Evolutionary conservation across 1,139 yeast species (phyloP).

Genomic region (Diutina catenulata): DNA sequence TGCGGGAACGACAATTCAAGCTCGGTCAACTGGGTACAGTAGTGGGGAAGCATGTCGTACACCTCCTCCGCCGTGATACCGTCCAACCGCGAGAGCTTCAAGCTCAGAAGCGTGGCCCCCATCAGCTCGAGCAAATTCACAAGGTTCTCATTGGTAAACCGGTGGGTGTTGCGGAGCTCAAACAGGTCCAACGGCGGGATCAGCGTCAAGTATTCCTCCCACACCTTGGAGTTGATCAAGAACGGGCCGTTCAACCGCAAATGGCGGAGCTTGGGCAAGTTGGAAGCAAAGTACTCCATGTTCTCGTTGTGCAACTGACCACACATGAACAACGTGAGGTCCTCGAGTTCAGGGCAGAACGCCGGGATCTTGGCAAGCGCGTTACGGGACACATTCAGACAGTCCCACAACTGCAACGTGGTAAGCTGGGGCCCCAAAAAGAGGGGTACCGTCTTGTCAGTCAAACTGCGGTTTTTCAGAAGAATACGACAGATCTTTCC

Average conservation of each 20-base stretch:
- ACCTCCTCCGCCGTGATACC: slow-evolving; percentile 49
- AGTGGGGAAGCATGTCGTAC: slow-evolving; percentile 57
- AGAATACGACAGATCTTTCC: slow-evolving; percentile 62
- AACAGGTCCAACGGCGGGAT: slow-evolving; percentile 28
- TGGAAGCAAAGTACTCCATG: slow-evolving; percentile 46
- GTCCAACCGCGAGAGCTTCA: slow-evolving; percentile 54
- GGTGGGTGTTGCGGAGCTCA: slow-evolving; percentile 69
- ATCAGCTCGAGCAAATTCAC: slow-evolving; percentile 51
- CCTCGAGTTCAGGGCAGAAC: slow-evolving; percentile 62
- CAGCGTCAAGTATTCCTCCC: slow-evolving; percentile 62
- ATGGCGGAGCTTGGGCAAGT: slow-evolving; percentile 40
- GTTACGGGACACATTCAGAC: slow-evolving; percentile 63
- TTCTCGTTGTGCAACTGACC: slow-evolving; percentile 82
- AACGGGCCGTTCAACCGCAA: slow-evolving; percentile 79
- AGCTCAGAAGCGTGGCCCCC: slow-evolving; percentile 38
- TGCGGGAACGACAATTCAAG: slow-evolving; percentile 64
- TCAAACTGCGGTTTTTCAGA: slow-evolving; percentile 69
- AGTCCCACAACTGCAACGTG: slow-evolving; percentile 75
- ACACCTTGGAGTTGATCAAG: slow-evolving; percentile 57
- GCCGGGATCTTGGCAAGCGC: slow-evolving; percentile 64
- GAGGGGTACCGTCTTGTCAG: slow-evolving; percentile 56
- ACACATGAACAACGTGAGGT: slow-evolving; percentile 74
- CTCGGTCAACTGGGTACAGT: slow-evolving; percentile 35
- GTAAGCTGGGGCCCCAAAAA: slow-evolving; percentile 54
- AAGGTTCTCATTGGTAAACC: slow-evolving; percentile 61